These are phyloP conservation scores for Pseudozyma sp. DNA, from an alignment of 1,284 basidiomycete species.

Conservation along the genomic window DNA sequence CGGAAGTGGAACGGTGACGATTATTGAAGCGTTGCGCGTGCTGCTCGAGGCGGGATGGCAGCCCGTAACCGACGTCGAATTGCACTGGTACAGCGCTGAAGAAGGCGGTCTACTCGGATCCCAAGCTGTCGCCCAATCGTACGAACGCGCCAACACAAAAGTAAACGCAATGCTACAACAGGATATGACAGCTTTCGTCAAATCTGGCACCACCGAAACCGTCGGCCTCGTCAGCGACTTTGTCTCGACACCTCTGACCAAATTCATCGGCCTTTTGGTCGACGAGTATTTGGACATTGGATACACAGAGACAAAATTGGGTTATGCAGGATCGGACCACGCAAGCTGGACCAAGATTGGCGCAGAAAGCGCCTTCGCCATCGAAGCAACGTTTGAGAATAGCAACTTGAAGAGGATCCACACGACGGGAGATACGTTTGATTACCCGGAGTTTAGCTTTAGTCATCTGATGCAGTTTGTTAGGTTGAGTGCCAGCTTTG, in stretches of 20 bases:
- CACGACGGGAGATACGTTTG: conserved; percentile 48
- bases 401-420: conserved; percentile 62
- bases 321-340: conserved; percentile 90
- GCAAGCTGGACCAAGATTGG: conserved; percentile 69
- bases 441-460: conserved; percentile 60
- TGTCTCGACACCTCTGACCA: conserved; percentile 78
- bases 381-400: conserved; percentile 61
- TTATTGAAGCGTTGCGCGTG: conserved; percentile 87
- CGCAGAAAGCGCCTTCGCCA: conserved; percentile 68
- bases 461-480: conserved; percentile 64
- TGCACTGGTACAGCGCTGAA: conserved; percentile 96
- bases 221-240: conserved; percentile 92
- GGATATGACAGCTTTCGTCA: conserved; percentile 82
- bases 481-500: conserved; percentile 56
- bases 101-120: conserved; percentile 93
- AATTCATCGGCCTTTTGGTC: conserved; percentile 79
- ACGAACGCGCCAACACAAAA: conserved; percentile 76
- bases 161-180: conserved; percentile 82
- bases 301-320: conserved; percentile 76
- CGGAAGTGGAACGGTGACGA: conserved; percentile 90
- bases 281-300: conserved; percentile 74
- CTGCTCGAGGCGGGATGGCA: conserved; percentile 82
- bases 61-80: conserved; percentile 82
- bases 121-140: conserved; percentile 86
- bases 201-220: conserved; percentile 84